These are phyloP conservation scores for Aegilops speltoides DNA, from an alignment of 176 grass and related monocot genomes.

Conservation along the genomic window DNA sequence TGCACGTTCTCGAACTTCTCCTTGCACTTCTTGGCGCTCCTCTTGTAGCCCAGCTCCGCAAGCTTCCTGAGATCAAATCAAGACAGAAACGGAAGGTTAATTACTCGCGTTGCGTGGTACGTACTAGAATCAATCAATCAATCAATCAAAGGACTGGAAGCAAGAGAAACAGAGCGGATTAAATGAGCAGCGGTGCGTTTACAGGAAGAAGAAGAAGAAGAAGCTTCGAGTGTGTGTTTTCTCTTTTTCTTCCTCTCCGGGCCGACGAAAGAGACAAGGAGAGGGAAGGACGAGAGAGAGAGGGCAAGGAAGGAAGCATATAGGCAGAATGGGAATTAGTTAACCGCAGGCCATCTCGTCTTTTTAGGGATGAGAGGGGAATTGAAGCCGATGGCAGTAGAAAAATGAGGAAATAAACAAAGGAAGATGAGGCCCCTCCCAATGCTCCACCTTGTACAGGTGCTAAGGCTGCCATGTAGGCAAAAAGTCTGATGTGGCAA, in stretches of 20 bases:
- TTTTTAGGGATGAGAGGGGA: conserved; percentile 41
- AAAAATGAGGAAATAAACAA: background rate
- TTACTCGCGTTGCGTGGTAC: background rate
- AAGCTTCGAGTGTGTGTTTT: conserved; percentile 36
- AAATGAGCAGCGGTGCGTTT: conserved; percentile 38
- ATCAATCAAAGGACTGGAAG: conserved; percentile 15
- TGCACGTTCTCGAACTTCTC: conserved; percentile 99
- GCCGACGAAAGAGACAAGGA: conserved; percentile 50
- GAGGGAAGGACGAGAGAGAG: conserved; percentile 26
- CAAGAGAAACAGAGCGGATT: background rate
- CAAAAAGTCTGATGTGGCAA: too few species aligned
- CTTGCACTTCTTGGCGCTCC: conserved; percentile 92
- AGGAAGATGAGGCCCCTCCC: too few species aligned
- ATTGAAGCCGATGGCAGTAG: conserved; percentile 6
- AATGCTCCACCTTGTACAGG: too few species aligned
- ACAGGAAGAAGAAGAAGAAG: too few species aligned
- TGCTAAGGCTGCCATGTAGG: too few species aligned
- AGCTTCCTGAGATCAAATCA: conserved; percentile 64
- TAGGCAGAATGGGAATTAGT: conserved; percentile 26
- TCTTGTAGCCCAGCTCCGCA: conserved; percentile 79
- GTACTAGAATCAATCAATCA: conserved; percentile 6
- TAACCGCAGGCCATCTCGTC: conserved; percentile 44
- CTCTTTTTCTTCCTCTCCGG: background rate
- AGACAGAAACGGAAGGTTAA: conserved; percentile 21
- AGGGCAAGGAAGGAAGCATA: background rate